phyloP scores from a whole-genome alignment of 1,284 basidiomycete species.

The Schizophyllum amplum region DNA sequence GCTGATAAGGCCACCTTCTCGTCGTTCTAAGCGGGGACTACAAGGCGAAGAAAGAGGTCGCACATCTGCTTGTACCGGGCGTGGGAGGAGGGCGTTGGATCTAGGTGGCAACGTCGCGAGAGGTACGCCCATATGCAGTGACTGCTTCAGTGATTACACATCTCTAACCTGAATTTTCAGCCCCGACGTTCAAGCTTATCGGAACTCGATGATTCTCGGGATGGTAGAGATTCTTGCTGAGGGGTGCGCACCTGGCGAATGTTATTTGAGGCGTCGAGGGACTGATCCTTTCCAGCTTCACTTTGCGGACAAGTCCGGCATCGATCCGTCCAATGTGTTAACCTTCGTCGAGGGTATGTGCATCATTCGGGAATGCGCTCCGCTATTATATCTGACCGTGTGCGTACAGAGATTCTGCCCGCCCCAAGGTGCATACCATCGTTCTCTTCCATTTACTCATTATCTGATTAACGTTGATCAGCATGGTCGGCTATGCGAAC shows the following conservation, averaged over 20 bases:
- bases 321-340: slow-evolving; percentile 53
- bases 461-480: slow-evolving; percentile 18
- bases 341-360: slow-evolving; percentile 49
- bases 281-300: slow-evolving; percentile 35
- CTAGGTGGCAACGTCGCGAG: slow-evolving; percentile 74
- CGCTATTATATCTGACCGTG: slow-evolving; percentile 9
- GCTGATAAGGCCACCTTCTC: slow-evolving; percentile 69
- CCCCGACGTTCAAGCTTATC: slow-evolving; percentile 74
- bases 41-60: slow-evolving; percentile 75
- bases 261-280: not conserved
- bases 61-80: slow-evolving; percentile 69
- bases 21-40: slow-evolving; percentile 81
- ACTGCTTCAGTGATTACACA: not conserved
- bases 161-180: slow-evolving; percentile 23
- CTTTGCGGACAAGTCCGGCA: slow-evolving; percentile 82
- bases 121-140: slow-evolving; percentile 34
- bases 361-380: no score
- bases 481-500: slow-evolving; percentile 50
- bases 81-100: slow-evolving; percentile 73
- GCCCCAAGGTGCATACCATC: slow-evolving; percentile 37
- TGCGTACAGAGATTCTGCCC: slow-evolving; percentile 46
- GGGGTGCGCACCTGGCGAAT: slow-evolving; percentile 13
- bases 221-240: slow-evolving; percentile 76
- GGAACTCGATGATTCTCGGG: slow-evolving; percentile 65
- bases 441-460: not conserved